A percentile compares a stretch with the other conserved stretches of the same genome.
Conservation (phyloP, 1,284 basidiomycete species). For the Rugosomyces carneus region DNA sequence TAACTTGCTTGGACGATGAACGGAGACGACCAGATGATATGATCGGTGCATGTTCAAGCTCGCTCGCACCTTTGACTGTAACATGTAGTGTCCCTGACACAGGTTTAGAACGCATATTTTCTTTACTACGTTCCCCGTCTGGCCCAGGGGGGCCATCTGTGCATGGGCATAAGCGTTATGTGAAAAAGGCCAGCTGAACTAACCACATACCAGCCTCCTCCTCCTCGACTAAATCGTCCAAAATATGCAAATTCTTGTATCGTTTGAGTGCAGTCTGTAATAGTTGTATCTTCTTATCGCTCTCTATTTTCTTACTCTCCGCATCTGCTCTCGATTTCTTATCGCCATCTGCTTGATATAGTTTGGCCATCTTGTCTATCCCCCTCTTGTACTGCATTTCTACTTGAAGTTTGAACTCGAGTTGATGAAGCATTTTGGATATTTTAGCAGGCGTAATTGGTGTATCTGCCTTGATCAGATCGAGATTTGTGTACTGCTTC, state of each 20-base stretch:
- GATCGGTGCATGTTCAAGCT: slow-evolving; percentile 91
- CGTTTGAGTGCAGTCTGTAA: slow-evolving; percentile 88
- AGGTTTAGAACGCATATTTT: slow-evolving; percentile 86
- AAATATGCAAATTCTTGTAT: slow-evolving; percentile 93
- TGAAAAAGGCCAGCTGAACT: background rate
- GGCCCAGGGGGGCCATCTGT: slow-evolving; percentile 41
- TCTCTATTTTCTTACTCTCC: slow-evolving; percentile 90
- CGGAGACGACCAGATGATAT: slow-evolving; percentile 50
- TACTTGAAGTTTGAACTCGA: slow-evolving; percentile 98
- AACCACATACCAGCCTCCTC: slow-evolving; percentile 56
- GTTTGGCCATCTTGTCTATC: slow-evolving; percentile 97
- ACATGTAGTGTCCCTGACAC: slow-evolving; percentile 92
- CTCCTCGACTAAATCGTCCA: slow-evolving; percentile 86
- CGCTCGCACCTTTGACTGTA: slow-evolving; percentile 84
- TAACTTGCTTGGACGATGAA: slow-evolving; percentile 71
- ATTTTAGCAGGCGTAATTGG: slow-evolving; percentile 97
- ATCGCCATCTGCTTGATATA: slow-evolving; percentile 94
- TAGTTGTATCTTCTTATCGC: slow-evolving; percentile 94
- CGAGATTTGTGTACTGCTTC: slow-evolving; percentile 73
- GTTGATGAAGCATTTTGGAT: slow-evolving; percentile 95
- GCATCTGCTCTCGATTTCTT: slow-evolving; percentile 90
- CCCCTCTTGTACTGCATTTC: slow-evolving; percentile 98
- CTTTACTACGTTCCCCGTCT: slow-evolving; percentile 80
- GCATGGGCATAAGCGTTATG: background rate
- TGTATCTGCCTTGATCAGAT: slow-evolving; percentile 97